A percentile compares a stretch with the other conserved stretches of the same genome.
Conservation (phyloP, 2,329 filamentous ascomycete species). For the Zopfia rhizophila region DNA sequence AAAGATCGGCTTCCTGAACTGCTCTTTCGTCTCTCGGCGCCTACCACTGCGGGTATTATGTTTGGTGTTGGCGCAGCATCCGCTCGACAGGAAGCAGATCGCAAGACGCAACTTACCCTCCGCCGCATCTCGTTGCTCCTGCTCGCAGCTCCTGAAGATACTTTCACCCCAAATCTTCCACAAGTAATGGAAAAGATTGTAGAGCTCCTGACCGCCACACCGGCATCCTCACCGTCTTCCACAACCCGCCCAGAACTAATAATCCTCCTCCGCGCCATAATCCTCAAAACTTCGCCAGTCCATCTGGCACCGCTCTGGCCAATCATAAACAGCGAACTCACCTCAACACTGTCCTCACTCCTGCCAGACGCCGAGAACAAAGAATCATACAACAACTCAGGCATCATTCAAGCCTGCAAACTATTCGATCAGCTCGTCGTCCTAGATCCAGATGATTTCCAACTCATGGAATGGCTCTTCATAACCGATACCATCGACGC, state of each 20-base stretch:
- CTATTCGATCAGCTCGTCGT: constrained; percentile 89
- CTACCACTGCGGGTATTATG: constrained; percentile 93
- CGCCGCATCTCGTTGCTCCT: constrained; percentile 83
- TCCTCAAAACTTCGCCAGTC: constrained; percentile 79
- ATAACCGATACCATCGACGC: constrained; percentile 97
- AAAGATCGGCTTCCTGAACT: constrained; percentile 89
- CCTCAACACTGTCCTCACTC: constrained; percentile 80
- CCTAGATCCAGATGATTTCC: constrained; percentile 92
- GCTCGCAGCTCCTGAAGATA: constrained; percentile 79
- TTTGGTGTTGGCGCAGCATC: constrained; percentile 98
- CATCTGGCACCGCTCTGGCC: constrained; percentile 91
- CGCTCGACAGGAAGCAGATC: constrained; percentile 92
- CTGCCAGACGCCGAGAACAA: constrained; percentile 73
- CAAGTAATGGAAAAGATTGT: constrained; percentile 83
- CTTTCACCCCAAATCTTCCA: constrained; percentile 80
- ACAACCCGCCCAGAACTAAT: constrained; percentile 89
- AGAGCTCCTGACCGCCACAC: constrained; percentile 84
- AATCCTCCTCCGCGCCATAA: constrained; percentile 83
- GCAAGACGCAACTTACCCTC: constrained; percentile 89
- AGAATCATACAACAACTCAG: constrained; percentile 79
- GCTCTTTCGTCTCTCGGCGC: constrained; percentile 79
- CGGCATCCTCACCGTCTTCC: constrained; percentile 90
- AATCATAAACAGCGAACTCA: constrained; percentile 85
- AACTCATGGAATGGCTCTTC: constrained; percentile 98
- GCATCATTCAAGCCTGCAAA: constrained; percentile 91